phyloP scores from a whole-genome alignment of 257 asterid genomes.

The Solanum appendiculatum region DNA sequence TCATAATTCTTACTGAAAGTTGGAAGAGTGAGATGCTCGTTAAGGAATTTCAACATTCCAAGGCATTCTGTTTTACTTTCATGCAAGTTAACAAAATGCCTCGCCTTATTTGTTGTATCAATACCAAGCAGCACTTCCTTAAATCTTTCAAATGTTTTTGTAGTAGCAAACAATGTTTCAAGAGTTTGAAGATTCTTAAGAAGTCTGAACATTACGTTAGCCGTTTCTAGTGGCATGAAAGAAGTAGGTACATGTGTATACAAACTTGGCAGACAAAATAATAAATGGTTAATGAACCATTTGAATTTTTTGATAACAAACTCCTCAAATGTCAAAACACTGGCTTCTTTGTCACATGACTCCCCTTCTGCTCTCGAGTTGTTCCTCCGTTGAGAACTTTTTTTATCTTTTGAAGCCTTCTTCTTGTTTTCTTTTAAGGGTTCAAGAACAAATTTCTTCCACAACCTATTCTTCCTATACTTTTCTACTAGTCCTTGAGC shows the following conservation, averaged over 20 bases:
- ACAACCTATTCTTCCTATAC: background rate
- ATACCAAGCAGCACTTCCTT: background rate
- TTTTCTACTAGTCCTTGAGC: background rate
- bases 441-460: slow-evolving; percentile 15
- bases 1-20: background rate
- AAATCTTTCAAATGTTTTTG: background rate
- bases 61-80: slow-evolving; percentile 8
- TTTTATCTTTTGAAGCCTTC: background rate
- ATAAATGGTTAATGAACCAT: background rate
- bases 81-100: background rate
- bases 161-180: background rate
- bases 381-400: background rate
- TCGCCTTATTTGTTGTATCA: background rate
- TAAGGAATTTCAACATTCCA: slow-evolving; percentile 3
- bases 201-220: slow-evolving; percentile 10
- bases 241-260: slow-evolving; percentile 35
- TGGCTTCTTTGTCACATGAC: background rate
- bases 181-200: slow-evolving; percentile 10
- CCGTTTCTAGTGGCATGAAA: slow-evolving; percentile 11
- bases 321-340: slow-evolving; percentile 29
- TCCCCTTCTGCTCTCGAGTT: background rate
- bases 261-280: slow-evolving; percentile 14
- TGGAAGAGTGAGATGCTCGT: slow-evolving; percentile 9
- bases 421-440: slow-evolving; percentile 9
- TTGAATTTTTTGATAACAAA: slow-evolving; percentile 12